A percentile compares a stretch with the other conserved stretches of the same genome.
Conservation (phyloP, 306 rosid genomes). For the Lathyrus sativus region DNA sequence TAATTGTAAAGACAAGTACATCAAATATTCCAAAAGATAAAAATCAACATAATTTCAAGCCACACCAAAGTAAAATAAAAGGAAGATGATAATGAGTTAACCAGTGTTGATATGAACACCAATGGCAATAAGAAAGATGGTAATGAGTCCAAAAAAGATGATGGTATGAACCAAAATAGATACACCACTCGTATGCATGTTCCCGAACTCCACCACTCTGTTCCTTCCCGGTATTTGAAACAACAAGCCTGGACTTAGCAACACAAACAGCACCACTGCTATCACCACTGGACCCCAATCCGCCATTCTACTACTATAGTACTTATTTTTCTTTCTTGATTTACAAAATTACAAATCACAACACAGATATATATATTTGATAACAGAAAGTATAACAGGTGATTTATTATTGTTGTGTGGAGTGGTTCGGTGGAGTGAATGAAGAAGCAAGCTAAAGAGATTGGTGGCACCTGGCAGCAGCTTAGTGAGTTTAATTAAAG, state of each 20-base stretch:
- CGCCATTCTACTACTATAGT: too few relatives aligned
- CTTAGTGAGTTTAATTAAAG: neutral
- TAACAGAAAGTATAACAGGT: neutral
- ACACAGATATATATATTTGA: neutral
- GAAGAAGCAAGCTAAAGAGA: constrained; percentile 18
- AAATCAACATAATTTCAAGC: neutral
- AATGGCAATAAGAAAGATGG: constrained; percentile 62
- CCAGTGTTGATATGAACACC: constrained; percentile 66
- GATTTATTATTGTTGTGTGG: neutral
- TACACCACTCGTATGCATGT: constrained; percentile 59
- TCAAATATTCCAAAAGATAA: neutral
- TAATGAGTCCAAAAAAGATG: constrained; percentile 69
- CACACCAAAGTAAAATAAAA: neutral
- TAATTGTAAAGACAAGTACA: neutral
- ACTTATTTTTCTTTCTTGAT: neutral
- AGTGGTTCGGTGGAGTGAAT: neutral
- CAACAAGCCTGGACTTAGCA: constrained; percentile 63
- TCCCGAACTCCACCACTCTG: constrained; percentile 58
- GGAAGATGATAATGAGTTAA: constrained; percentile 12
- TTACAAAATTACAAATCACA: neutral
- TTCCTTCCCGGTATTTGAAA: constrained; percentile 62
- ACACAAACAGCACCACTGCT: constrained; percentile 70
- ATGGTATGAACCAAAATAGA: constrained; percentile 63
- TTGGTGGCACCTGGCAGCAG: neutral
- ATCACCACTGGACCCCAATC: constrained; percentile 83